Evolutionary conservation across 805 yeast genomes (phyloP).

Genomic region (Monosporozyma solicola): DNA sequence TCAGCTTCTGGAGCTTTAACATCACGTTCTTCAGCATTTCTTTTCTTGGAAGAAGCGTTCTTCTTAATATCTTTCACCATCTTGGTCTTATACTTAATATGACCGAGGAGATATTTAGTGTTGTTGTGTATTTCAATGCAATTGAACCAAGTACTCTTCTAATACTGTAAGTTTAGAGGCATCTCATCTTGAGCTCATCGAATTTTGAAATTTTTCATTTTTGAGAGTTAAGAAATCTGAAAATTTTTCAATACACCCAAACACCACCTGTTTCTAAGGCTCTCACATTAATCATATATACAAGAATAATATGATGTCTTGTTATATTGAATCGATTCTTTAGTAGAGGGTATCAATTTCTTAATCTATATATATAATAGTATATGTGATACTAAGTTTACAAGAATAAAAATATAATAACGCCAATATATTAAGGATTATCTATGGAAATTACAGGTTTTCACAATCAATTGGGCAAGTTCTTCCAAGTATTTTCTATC

Average conservation of each 20-base stretch:
- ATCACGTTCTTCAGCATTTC: conserved; percentile 15
- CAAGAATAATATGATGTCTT: neutral
- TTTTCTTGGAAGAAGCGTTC: conserved; percentile 12
- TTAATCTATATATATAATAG: neutral
- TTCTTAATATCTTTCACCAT: conserved; percentile 2
- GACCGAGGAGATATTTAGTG: neutral
- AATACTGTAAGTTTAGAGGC: neutral
- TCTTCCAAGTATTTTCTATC: conserved; percentile 55
- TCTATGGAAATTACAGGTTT: conserved; percentile 42
- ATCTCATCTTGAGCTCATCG: conserved; percentile 5
- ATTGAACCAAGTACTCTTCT: neutral
- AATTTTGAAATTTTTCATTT: conserved; percentile 1
- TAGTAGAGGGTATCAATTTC: neutral
- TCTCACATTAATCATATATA: neutral
- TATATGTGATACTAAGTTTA: neutral
- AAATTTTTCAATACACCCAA: conserved; percentile 4
- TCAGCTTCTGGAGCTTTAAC: conserved; percentile 11
- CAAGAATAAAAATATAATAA: neutral
- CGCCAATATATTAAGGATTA: neutral
- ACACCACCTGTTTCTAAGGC: neutral
- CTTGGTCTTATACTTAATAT: neutral
- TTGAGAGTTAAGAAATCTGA: neutral
- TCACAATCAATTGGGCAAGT: conserved; percentile 44
- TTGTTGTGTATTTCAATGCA: neutral
- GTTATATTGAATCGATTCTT: neutral